phyloP scores from a whole-genome alignment of 257 asterid genomes.

The Verbascum thapsus region DNA sequence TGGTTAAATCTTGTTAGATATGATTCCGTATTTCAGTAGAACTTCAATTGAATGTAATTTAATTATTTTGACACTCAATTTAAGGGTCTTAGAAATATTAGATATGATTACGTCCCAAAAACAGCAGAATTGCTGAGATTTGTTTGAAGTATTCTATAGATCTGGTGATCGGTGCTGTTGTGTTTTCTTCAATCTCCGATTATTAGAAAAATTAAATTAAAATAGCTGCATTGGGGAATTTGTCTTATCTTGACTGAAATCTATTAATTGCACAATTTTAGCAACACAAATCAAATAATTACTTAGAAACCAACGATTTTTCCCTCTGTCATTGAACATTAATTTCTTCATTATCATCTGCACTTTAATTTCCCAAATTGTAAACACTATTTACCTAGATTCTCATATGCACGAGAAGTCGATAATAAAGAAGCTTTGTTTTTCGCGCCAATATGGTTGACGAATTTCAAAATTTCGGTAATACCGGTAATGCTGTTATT shows the following conservation, averaged over 20 bases:
- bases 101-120: background rate
- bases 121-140: conserved; percentile 11
- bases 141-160: conserved; percentile 15
- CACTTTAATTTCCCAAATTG: conserved; percentile 10
- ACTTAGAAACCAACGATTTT: background rate
- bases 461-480: conserved; percentile 24
- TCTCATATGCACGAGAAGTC: too few relatives aligned
- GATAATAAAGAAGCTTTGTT: background rate
- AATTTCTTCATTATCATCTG: too few relatives aligned
- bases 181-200: background rate
- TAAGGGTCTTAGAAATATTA: background rate
- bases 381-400: background rate
- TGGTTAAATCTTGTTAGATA: conserved; percentile 17
- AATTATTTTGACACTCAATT: too few relatives aligned
- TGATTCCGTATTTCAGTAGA: background rate
- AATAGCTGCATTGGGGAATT: background rate
- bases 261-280: background rate
- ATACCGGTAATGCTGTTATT: conserved; percentile 14
- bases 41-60: background rate
- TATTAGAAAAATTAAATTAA: background rate
- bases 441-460: conserved; percentile 14
- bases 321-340: background rate
- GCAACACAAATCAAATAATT: background rate
- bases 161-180: conserved; percentile 17
- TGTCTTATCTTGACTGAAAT: background rate